Conservation (phyloP, 345 rosid species). For the Salix suchowensis region DNA sequence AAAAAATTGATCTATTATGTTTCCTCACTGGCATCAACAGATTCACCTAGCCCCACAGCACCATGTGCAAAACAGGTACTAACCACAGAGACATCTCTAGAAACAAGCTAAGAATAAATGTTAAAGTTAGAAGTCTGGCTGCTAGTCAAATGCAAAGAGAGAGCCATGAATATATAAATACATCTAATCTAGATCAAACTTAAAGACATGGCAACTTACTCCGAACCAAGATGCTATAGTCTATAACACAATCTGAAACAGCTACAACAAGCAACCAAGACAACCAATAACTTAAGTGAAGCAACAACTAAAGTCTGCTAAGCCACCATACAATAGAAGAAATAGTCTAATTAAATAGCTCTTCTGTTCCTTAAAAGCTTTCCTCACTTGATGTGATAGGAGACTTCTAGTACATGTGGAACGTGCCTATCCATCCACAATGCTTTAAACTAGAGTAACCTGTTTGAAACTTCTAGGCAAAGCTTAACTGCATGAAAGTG, state of each 20-base stretch:
- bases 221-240: constrained; percentile 27
- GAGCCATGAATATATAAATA: neutral
- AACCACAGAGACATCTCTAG: neutral
- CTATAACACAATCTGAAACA: constrained; percentile 36
- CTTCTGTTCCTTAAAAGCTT: constrained; percentile 37
- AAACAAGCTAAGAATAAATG: constrained; percentile 16
- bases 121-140: neutral
- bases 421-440: constrained; percentile 43
- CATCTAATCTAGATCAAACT: constrained; percentile 41
- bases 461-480: constrained; percentile 44
- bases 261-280: constrained; percentile 21
- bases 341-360: constrained; percentile 17
- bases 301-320: constrained; percentile 26
- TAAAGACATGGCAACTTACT: constrained; percentile 15
- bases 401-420: constrained; percentile 37
- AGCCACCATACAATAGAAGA: constrained; percentile 25
- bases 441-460: constrained; percentile 36
- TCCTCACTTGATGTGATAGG: constrained; percentile 27
- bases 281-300: constrained; percentile 24
- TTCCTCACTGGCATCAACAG: no score
- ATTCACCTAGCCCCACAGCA: no score
- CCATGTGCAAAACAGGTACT: no score
- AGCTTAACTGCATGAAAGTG: constrained; percentile 36
- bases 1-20: no score
- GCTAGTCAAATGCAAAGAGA: neutral